Base-by-base conservation (phyloP, 441 rosid genomes). In the Melianthus villosus region DNA sequence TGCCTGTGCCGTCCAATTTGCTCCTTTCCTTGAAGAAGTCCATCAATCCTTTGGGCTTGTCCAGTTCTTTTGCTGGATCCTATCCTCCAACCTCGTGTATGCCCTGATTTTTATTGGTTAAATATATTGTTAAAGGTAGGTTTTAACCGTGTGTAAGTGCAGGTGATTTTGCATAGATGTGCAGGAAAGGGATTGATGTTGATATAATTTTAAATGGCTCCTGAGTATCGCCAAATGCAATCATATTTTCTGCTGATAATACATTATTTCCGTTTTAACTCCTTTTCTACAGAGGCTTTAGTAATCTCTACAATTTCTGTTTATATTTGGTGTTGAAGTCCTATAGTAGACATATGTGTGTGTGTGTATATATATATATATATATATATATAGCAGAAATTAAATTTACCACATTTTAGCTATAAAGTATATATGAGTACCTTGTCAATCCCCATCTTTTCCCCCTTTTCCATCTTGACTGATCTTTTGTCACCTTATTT, bases 1-100 rank as follows among this genome's bases (percentile, higher is more conserved):
- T 72, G 16, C 82, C 93, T 32, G 69, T 87, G 27, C 97, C 97
- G 18, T 51, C 86, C 30, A 71, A 69, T 53, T 49, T 87, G 30
- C 73, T 87, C 46, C 46, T 57, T 35, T 76, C 91, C 32, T 60
- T 83, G 33, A 72, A 60, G 44, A 83, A 71, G 47, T 67, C 87
- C 19, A 53, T 76, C 22, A 72, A 75, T 28, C 50, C 78, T 42
- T 48, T 48, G 39, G 68, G 67, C 20, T 59, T 68, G 17, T 53
- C 72, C 30, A 31, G 50, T 59, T 53, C 42, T 1, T 43, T 33
- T 16, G 43, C 65, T 50, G 66, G 62, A 20, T 47, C 62, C 26
- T 61, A 53, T 40, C 35, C 53, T 39, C 58, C 77, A 19, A 65
- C 51, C 48, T 38, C 76, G 17, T 67, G 83, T 75, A 67, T 66